Evolutionary conservation across 202 grass and related monocot species (phyloP).

Genomic region (Schoenoplectus tabernaemontani): DNA sequence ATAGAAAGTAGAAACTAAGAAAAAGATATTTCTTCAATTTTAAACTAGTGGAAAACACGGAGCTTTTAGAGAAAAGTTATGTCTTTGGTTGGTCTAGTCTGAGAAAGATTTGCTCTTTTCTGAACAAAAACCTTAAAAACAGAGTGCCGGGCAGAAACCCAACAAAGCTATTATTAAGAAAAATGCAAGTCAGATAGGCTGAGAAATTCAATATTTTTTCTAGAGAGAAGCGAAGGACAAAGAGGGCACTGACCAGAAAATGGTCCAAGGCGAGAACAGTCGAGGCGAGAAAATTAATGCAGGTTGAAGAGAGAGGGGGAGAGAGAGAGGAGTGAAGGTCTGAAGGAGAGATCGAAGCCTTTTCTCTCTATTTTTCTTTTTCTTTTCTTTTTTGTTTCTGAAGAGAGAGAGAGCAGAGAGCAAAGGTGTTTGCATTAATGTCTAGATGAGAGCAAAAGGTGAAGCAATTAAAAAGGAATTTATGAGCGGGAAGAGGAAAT

Average conservation of each 20-base stretch:
- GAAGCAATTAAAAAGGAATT: slow-evolving; percentile 24
- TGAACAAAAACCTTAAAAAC: slow-evolving; percentile 25
- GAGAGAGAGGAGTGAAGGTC: too few species aligned
- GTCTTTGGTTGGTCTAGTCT: slow-evolving; percentile 9
- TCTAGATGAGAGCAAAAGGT: slow-evolving; percentile 6
- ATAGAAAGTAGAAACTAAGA: slow-evolving; percentile 3
- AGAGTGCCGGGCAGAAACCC: slow-evolving; percentile 22
- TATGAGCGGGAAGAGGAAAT: slow-evolving; percentile 24
- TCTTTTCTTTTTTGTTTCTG: too few species aligned
- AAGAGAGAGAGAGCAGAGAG: too few species aligned
- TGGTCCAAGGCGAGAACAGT: slow-evolving; percentile 10
- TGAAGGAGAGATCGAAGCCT: too few species aligned
- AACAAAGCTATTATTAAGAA: slow-evolving; percentile 22
- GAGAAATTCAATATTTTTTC: not conserved
- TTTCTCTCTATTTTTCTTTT: too few species aligned
- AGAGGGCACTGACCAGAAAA: slow-evolving; percentile 6
- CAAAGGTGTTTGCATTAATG: slow-evolving; percentile 18
- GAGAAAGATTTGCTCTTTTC: slow-evolving; percentile 14
- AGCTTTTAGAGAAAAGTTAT: slow-evolving; percentile 22
- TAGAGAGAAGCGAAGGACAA: slow-evolving; percentile 15
- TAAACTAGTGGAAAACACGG: not conserved
- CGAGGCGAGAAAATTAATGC: slow-evolving; percentile 20
- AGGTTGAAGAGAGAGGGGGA: not conserved
- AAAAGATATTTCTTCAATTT: not conserved
- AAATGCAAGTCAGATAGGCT: slow-evolving; percentile 22